Conservation (phyloP, 208 protist genomes). For the Trypanosoma melophagium region DNA sequence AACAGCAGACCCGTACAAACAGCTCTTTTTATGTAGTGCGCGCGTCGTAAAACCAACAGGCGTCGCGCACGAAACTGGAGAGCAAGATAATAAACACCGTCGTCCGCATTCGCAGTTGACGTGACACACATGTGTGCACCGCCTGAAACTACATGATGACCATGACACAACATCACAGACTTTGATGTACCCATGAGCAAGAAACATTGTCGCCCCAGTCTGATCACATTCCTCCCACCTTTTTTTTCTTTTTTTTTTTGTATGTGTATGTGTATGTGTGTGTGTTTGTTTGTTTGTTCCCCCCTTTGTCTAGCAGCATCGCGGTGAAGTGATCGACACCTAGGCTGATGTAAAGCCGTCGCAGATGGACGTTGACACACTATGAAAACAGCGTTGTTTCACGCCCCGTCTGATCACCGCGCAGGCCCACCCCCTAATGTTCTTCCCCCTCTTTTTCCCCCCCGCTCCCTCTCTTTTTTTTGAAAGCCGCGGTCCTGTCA, state of each 20-base stretch:
- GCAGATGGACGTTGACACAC: conserved; percentile 37
- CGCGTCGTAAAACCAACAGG: conserved; percentile 19
- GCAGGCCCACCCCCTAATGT: background rate
- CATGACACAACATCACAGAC: conserved; percentile 41
- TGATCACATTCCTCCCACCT: conserved; percentile 4
- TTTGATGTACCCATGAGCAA: conserved; percentile 31
- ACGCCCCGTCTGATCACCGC: conserved; percentile 35
- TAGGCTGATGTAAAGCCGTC: conserved; percentile 49
- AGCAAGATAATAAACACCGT: conserved; percentile 9
- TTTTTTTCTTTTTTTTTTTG: background rate
- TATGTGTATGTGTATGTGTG: no score
- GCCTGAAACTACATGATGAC: conserved; percentile 27
- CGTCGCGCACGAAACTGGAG: conserved; percentile 24
- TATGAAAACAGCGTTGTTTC: conserved; percentile 31
- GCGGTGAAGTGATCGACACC: conserved; percentile 30
- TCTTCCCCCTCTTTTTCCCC: background rate
- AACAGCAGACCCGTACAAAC: no score
- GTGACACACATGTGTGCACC: no score
- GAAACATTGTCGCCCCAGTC: conserved; percentile 33
- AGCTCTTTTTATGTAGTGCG: no score
- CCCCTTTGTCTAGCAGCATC: background rate
- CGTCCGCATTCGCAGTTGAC: no score
- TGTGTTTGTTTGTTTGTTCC: conserved; percentile 1
- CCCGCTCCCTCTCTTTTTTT: background rate
- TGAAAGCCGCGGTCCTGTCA: conserved; percentile 24